Conservation (phyloP, 352 stramenopile genomes). For the Globisporangium cystogenes region DNA sequence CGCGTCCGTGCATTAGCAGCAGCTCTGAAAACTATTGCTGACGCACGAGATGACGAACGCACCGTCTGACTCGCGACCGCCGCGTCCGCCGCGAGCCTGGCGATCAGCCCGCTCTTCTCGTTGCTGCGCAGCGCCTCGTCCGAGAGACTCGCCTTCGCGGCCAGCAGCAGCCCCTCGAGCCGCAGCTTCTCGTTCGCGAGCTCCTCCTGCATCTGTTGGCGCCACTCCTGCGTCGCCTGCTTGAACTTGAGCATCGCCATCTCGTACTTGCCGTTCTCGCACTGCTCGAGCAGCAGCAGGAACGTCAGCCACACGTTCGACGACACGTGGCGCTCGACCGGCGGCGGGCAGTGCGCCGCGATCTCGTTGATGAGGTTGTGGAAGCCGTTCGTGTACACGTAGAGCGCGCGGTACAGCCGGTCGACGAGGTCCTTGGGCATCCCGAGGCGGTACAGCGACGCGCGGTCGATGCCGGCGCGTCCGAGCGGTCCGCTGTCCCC, state of each 20-base stretch:
- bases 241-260: constrained; percentile 87
- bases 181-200: constrained; percentile 32
- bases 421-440: constrained; percentile 79
- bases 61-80: constrained; percentile 31
- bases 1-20: background rate
- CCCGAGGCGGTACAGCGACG: constrained; percentile 60
- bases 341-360: constrained; percentile 53
- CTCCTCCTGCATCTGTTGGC: constrained; percentile 41
- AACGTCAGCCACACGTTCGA: constrained; percentile 79
- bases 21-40: background rate
- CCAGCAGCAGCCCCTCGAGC: constrained; percentile 27
- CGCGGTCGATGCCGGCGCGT: constrained; percentile 64
- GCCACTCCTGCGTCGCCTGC: constrained; percentile 50
- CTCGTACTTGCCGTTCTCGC: constrained; percentile 75
- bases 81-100: constrained; percentile 37
- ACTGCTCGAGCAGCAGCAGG: constrained; percentile 70
- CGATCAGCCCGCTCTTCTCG: constrained; percentile 46
- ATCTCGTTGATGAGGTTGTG: constrained; percentile 84
- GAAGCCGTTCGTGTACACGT: constrained; percentile 84
- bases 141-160: constrained; percentile 20
- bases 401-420: constrained; percentile 71
- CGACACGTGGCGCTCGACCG: constrained; percentile 68
- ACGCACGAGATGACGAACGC: background rate
- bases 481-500: constrained; percentile 33
- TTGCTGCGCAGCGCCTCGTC: constrained; percentile 29